Percentiles rank a stretch among this genome's conserved stretches.
Evolutionary conservation across 202 grass and related monocot genomes (phyloP).

Genomic region (Thinopyrum obtusiflorum): DNA sequence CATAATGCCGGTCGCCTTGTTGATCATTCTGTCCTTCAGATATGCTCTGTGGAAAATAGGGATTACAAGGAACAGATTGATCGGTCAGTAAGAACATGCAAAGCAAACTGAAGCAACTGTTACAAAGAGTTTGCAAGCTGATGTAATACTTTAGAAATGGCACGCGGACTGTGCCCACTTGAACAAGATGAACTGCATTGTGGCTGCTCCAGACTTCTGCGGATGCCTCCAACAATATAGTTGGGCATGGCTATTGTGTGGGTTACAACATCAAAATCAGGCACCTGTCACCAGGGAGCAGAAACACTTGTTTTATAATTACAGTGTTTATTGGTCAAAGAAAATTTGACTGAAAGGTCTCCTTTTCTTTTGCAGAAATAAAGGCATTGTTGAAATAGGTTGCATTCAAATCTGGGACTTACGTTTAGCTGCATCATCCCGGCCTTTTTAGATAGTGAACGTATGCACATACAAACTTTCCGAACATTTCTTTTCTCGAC

Average conservation of each 20-base stretch:
- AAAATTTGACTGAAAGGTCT: background rate
- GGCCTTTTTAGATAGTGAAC: constrained; percentile 71
- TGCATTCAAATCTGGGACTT: constrained; percentile 31
- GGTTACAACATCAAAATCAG: constrained; percentile 92
- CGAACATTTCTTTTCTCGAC: constrained; percentile 86
- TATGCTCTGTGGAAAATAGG: constrained; percentile 41
- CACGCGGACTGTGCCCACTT: constrained; percentile 39
- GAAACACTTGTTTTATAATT: background rate
- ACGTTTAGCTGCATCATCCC: constrained; percentile 50
- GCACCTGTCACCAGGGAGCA: constrained; percentile 53
- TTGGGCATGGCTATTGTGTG: constrained; percentile 89
- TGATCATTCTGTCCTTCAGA: constrained; percentile 36
- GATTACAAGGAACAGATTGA: constrained; percentile 14
- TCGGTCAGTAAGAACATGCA: background rate
- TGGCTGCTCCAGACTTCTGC: constrained; percentile 71
- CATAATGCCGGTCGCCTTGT: constrained; percentile 42
- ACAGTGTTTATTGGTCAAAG: background rate
- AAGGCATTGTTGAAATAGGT: background rate
- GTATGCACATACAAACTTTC: constrained; percentile 87
- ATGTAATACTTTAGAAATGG: constrained; percentile 35
- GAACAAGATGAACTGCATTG: constrained; percentile 61
- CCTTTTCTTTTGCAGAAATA: background rate
- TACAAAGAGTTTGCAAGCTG: constrained; percentile 42
- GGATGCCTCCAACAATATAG: constrained; percentile 76
- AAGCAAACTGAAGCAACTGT: background rate